Conservation (phyloP, 176 grass and related monocot genomes). For the Tillandsia leiboldiana region DNA sequence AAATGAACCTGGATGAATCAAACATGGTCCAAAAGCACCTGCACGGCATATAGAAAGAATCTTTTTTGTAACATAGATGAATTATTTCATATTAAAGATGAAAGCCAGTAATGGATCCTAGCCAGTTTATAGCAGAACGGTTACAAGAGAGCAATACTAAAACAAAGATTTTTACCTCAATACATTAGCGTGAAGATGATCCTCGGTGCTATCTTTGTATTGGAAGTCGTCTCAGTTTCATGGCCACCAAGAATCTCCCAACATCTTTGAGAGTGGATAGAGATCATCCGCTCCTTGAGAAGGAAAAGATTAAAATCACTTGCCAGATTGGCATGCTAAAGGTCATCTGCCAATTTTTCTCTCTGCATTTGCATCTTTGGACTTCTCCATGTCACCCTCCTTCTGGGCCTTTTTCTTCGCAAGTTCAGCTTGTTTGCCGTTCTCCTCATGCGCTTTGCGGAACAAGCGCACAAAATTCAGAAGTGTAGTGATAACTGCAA, state of each 20-base stretch:
- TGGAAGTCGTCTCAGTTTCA: constrained; percentile 22
- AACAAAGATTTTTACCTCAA: constrained; percentile 14
- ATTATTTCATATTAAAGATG: background rate
- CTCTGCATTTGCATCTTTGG: constrained; percentile 38
- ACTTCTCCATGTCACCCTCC: constrained; percentile 48
- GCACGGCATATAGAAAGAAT: background rate
- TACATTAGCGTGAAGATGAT: constrained; percentile 12
- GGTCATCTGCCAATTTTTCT: constrained; percentile 31
- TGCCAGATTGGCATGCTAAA: background rate
- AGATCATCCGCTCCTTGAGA: constrained; percentile 8
- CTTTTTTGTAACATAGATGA: background rate
- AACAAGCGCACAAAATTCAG: constrained; percentile 72
- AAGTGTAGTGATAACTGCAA: constrained; percentile 71
- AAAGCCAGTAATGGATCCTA: too few relatives aligned
- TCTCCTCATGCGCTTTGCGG: constrained; percentile 72
- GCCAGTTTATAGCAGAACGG: background rate
- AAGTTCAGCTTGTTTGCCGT: constrained; percentile 61
- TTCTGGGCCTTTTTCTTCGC: constrained; percentile 86
- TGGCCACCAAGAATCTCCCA: constrained; percentile 12
- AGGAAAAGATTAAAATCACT: background rate
- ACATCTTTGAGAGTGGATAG: constrained; percentile 14
- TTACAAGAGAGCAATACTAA: constrained; percentile 6
- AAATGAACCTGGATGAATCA: background rate
- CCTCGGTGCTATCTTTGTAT: background rate
- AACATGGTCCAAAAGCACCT: constrained; percentile 17